These are phyloP conservation scores for Dacryopinax primogenitus DNA, from an alignment of 768 basidiomycete genomes.

Conservation along the genomic window DNA sequence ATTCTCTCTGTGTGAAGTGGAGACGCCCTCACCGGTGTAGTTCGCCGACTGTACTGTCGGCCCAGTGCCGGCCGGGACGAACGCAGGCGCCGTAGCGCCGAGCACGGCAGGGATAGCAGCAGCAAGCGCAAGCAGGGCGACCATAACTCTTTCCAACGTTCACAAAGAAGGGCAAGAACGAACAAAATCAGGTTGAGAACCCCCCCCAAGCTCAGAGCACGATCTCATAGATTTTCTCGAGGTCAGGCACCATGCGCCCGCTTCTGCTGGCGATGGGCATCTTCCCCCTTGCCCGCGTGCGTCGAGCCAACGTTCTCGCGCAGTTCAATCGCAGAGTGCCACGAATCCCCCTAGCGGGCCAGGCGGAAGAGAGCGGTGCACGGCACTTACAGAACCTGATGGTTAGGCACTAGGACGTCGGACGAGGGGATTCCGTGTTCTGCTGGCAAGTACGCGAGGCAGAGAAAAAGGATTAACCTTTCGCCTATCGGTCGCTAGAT, in stretches of 20 bases:
- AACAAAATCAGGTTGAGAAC: neutral
- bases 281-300: neutral
- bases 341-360: no score
- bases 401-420: no score
- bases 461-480: no score
- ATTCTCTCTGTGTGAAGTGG: neutral
- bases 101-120: slow-evolving; percentile 2
- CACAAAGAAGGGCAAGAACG: neutral
- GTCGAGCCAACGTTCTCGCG: neutral
- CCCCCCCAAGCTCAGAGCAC: neutral
- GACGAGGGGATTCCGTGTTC: no score
- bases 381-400: neutral
- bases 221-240: neutral
- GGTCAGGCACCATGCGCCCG: slow-evolving; percentile 2
- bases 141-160: neutral
- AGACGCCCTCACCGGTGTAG: slow-evolving; percentile 30
- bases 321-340: no score
- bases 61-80: slow-evolving; percentile 25
- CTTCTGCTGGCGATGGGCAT: neutral
- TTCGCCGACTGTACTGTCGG: slow-evolving; percentile 25
- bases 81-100: slow-evolving; percentile 19
- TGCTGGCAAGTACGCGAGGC: no score
- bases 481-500: no score
- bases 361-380: no score
- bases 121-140: neutral